phyloP scores from a whole-genome alignment of 2,329 filamentous ascomycete species.

The Lachnum nothofagi region DNA sequence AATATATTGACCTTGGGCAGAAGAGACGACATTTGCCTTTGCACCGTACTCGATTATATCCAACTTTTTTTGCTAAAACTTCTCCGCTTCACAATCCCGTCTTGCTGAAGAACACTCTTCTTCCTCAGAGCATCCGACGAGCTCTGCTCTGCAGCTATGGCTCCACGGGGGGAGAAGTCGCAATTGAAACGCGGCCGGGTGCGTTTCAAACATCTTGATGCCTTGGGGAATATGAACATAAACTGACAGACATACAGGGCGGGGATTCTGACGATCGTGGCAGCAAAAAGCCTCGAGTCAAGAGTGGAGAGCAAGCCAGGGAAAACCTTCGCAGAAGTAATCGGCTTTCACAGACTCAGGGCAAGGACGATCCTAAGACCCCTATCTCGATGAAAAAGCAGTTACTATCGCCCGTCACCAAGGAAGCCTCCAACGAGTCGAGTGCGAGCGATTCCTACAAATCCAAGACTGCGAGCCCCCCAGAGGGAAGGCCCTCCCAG shows the following conservation, averaged over 20 bases:
- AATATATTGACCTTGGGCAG: background rate
- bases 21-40: no score
- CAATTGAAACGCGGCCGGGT: constrained; percentile 79
- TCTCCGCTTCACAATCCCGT: background rate
- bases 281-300: constrained; percentile 75
- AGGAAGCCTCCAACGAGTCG: constrained; percentile 52
- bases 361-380: constrained; percentile 41
- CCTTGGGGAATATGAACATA: constrained; percentile 14
- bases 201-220: constrained; percentile 35
- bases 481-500: constrained; percentile 54
- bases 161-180: constrained; percentile 66
- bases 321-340: constrained; percentile 84
- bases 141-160: constrained; percentile 21
- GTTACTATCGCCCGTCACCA: constrained; percentile 76
- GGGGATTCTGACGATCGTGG: constrained; percentile 23
- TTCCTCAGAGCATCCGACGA: background rate
- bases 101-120: background rate
- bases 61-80: background rate
- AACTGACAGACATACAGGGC: constrained; percentile 1
- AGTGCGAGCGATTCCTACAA: constrained; percentile 56
- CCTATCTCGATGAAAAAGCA: constrained; percentile 60
- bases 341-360: constrained; percentile 55
- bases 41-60: no score
- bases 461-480: constrained; percentile 67
- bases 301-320: constrained; percentile 26